Conservation (phyloP, 768 basidiomycete species). For the Termitomyces sp. region DNA sequence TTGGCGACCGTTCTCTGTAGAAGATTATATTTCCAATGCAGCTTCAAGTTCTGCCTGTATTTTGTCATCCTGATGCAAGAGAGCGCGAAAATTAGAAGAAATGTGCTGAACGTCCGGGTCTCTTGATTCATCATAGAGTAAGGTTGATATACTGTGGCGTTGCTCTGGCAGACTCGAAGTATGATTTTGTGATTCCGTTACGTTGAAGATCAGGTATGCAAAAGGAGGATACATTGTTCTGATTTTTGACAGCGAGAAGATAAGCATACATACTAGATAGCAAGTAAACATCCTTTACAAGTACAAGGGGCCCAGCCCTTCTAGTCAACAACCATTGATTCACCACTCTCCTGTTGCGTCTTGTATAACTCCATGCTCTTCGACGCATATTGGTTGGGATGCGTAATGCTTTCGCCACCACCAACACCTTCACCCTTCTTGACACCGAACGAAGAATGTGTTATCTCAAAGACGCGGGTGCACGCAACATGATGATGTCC, state of each 20-base stretch:
- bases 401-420: slow-evolving; percentile 82
- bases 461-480: slow-evolving; percentile 95
- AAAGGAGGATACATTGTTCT: not conserved
- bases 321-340: slow-evolving; percentile 43
- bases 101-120: no score
- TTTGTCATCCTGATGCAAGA: not conserved
- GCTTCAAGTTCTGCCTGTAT: not conserved
- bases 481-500: slow-evolving; percentile 94
- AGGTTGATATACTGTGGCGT: not conserved
- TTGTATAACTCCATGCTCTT: slow-evolving; percentile 67
- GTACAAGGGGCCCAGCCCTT: not conserved
- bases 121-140: not conserved
- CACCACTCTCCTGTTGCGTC: slow-evolving; percentile 35
- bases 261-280: not conserved
- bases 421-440: slow-evolving; percentile 90
- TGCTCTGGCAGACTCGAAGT: not conserved
- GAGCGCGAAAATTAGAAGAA: no score
- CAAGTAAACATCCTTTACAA: not conserved
- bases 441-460: slow-evolving; percentile 69
- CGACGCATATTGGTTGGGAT: slow-evolving; percentile 91
- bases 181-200: not conserved
- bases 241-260: not conserved
- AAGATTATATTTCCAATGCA: no score
- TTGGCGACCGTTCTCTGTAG: no score
- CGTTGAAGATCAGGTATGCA: not conserved